Conservation (phyloP, 176 grass and related monocot species). For the Olyra latifolia region DNA sequence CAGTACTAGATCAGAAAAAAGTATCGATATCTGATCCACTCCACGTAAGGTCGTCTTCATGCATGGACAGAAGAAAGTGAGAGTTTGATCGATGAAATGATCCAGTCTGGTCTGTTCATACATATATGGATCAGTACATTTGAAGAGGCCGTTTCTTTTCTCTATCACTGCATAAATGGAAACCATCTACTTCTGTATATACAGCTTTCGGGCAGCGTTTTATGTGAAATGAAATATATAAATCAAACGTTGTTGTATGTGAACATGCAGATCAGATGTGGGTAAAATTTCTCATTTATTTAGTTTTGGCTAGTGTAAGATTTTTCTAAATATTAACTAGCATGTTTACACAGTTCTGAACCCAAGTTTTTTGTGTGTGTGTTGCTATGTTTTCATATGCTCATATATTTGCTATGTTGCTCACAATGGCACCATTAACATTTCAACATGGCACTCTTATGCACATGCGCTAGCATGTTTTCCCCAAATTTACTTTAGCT, state of each 20-base stretch:
- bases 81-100: conserved; percentile 22
- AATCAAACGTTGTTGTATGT: not conserved
- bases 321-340: conserved; percentile 46
- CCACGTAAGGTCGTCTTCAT: too few species aligned
- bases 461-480: not conserved
- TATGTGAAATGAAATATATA: not conserved
- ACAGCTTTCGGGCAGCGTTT: not conserved
- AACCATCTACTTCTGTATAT: conserved; percentile 14
- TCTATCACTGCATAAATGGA: conserved; percentile 45
- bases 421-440: conserved; percentile 12
- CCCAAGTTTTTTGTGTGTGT: conserved; percentile 12
- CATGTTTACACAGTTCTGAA: conserved; percentile 56
- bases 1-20: conserved; percentile 16
- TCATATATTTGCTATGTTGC: not conserved
- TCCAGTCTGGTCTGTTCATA: conserved; percentile 4
- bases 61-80: not conserved
- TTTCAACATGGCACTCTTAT: conserved; percentile 21
- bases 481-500: not conserved
- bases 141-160: conserved; percentile 42
- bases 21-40: too few species aligned
- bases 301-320: conserved; percentile 25
- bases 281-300: conserved; percentile 31
- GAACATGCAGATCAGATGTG: not conserved
- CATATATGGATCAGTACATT: not conserved
- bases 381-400: conserved; percentile 9